Conservation (phyloP, 352 stramenopile species). For the Phytophthora foliorum region DNA sequence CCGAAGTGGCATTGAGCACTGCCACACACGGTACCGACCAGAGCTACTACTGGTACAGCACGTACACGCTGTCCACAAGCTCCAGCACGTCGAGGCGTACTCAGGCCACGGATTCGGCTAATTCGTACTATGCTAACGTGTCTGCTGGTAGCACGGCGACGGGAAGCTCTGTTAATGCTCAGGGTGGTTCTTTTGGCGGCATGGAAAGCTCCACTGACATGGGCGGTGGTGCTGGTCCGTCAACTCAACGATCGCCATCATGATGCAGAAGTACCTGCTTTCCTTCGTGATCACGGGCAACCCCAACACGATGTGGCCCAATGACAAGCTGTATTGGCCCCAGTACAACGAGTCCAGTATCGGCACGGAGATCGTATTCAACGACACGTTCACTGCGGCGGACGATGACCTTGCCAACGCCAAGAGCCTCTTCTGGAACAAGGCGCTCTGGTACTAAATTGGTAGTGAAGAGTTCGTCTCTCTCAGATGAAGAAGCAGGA, state of each 20-base stretch:
- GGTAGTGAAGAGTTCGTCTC: neutral
- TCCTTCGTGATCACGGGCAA: constrained; percentile 40
- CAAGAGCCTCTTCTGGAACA: constrained; percentile 47
- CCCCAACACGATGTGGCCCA: constrained; percentile 35
- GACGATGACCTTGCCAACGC: constrained; percentile 38
- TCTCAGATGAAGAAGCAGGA: too few species aligned
- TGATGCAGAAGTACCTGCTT: constrained; percentile 43
- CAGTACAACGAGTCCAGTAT: constrained; percentile 40
- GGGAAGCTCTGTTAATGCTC: constrained; percentile 1
- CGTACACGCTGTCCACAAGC: constrained; percentile 27
- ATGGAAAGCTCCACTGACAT: constrained; percentile 13
- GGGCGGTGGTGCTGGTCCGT: constrained; percentile 16
- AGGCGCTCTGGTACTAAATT: constrained; percentile 42
- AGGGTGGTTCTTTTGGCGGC: neutral
- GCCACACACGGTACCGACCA: constrained; percentile 34
- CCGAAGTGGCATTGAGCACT: constrained; percentile 13
- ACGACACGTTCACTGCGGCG: constrained; percentile 38
- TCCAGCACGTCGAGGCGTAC: constrained; percentile 21
- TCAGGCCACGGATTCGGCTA: constrained; percentile 19
- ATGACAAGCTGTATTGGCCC: constrained; percentile 41
- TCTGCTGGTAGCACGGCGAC: constrained; percentile 3
- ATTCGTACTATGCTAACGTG: constrained; percentile 25
- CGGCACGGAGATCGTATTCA: constrained; percentile 37
- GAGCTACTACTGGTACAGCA: constrained; percentile 44
- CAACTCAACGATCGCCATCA: constrained; percentile 32